A percentile compares a stretch with the other conserved stretches of the same genome.
These are phyloP conservation scores for Roridomyces roridus DNA, from an alignment of 768 basidiomycete genomes.

Conservation along the genomic window DNA sequence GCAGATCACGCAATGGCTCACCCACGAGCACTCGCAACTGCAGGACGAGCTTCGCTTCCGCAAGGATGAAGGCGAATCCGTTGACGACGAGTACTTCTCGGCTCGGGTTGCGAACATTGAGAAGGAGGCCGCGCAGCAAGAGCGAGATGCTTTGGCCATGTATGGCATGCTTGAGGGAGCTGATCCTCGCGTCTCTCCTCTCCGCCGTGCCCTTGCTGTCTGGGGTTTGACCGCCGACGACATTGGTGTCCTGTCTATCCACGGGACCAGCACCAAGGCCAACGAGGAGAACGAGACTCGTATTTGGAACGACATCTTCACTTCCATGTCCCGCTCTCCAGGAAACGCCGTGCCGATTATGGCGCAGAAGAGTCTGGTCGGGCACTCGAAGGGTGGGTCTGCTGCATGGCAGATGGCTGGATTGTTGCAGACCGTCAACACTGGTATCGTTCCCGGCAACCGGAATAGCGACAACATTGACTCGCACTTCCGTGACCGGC, in stretches of 20 bases:
- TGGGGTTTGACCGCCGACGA: slow-evolving; percentile 96
- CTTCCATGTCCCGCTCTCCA: slow-evolving; percentile 83
- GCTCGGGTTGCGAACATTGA: slow-evolving; percentile 86
- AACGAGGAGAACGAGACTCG: slow-evolving; percentile 98
- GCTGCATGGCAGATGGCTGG: slow-evolving; percentile 98
- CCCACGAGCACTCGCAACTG: slow-evolving; percentile 86
- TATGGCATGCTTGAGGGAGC: slow-evolving; percentile 95
- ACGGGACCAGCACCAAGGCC: slow-evolving; percentile 87
- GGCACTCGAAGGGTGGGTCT: slow-evolving; percentile 99
- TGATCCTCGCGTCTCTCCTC: slow-evolving; percentile 86
- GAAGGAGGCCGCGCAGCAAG: slow-evolving; percentile 88
- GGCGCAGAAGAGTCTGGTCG: slow-evolving; percentile 96
- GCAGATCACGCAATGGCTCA: slow-evolving; percentile 95
- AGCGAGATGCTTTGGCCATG: slow-evolving; percentile 89
- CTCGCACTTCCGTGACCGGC: slow-evolving; percentile 87
- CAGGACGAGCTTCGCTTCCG: slow-evolving; percentile 76
- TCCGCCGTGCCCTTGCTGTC: slow-evolving; percentile 94
- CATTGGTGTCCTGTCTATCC: slow-evolving; percentile 88
- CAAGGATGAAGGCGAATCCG: slow-evolving; percentile 54
- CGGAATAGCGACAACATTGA: slow-evolving; percentile 98
- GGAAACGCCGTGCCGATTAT: slow-evolving; percentile 98
- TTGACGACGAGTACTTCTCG: slow-evolving; percentile 75
- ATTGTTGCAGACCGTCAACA: slow-evolving; percentile 81
- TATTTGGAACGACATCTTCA: slow-evolving; percentile 96
- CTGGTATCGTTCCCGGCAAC: slow-evolving; percentile 93